Evolutionary conservation across 2,329 filamentous ascomycete genomes (phyloP).

Genomic region (Fusarium agapanthi): DNA sequence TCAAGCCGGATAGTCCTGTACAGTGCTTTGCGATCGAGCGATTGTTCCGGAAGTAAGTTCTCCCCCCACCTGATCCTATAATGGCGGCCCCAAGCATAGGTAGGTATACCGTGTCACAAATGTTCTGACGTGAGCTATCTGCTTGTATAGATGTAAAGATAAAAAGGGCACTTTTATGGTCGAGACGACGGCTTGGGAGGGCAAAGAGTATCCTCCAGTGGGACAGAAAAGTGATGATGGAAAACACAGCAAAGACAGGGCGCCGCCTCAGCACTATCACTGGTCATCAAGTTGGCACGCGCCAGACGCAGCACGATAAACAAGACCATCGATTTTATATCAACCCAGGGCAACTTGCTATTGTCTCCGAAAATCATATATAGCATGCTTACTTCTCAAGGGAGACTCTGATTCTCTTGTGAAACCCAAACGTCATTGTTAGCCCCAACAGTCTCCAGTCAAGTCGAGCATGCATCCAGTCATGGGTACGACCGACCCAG

Average conservation of each 20-base stretch:
- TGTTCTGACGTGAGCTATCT: slow-evolving; percentile 2
- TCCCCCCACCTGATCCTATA: background rate
- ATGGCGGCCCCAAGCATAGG: background rate
- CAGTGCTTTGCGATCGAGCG: slow-evolving; percentile 66
- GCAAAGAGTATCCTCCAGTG: slow-evolving; percentile 34
- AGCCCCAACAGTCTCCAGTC: no score
- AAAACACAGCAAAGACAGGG: slow-evolving; percentile 25
- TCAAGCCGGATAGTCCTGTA: slow-evolving; percentile 56
- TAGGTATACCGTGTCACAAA: background rate
- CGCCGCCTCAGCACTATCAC: slow-evolving; percentile 40
- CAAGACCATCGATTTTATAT: background rate
- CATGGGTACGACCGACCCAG: background rate
- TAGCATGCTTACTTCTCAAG: background rate
- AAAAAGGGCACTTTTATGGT: slow-evolving; percentile 65
- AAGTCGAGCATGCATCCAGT: no score
- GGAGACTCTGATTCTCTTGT: background rate
- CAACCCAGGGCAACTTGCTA: background rate
- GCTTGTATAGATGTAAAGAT: slow-evolving; percentile 65
- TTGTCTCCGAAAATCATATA: background rate
- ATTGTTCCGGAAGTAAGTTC: slow-evolving; percentile 66
- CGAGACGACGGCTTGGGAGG: slow-evolving; percentile 72
- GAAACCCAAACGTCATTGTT: no score
- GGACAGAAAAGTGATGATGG: slow-evolving; percentile 16
- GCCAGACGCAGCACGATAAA: slow-evolving; percentile 42
- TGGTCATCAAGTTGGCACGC: slow-evolving; percentile 50